Evolutionary conservation across 1,284 basidiomycete species (phyloP).

Genomic region (Tausonia pullulans): DNA sequence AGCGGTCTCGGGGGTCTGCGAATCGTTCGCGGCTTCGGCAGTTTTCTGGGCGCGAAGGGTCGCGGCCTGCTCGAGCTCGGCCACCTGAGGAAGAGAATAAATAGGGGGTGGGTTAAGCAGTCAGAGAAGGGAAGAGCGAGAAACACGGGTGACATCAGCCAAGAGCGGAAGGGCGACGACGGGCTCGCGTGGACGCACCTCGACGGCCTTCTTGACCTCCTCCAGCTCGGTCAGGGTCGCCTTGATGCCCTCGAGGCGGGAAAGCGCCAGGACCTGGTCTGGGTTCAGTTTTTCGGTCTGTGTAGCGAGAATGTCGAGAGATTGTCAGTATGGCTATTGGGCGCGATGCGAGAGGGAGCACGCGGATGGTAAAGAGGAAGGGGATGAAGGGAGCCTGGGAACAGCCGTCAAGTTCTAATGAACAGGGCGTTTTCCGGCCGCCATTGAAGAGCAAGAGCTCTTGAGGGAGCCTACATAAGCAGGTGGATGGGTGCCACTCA

Average conservation of each 20-base stretch:
- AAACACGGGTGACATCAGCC: not conserved
- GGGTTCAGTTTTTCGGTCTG: conserved; percentile 10
- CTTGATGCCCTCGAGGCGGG: conserved; percentile 3
- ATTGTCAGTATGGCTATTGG: too few species aligned
- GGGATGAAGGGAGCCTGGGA: not conserved
- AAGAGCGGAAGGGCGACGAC: not conserved
- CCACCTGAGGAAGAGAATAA: not conserved
- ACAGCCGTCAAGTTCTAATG: not conserved
- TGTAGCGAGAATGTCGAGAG: not conserved
- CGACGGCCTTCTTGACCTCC: conserved; percentile 20
- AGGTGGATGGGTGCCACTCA: too few species aligned
- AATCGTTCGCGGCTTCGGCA: not conserved
- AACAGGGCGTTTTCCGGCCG: not conserved
- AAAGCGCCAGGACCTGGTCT: conserved; percentile 13
- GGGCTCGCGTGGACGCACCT: conserved; percentile 8
- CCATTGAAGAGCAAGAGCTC: not conserved
- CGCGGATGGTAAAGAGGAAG: not conserved
- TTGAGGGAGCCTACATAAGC: not conserved
- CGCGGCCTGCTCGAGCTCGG: conserved; percentile 12
- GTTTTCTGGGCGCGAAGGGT: conserved; percentile 2
- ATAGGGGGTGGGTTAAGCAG: not conserved
- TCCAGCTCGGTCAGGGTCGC: conserved; percentile 20
- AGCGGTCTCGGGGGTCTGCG: not conserved
- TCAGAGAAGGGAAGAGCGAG: not conserved
- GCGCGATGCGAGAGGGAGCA: not conserved